Evolutionary conservation across 2,329 filamentous ascomycete genomes (phyloP), one percentile per base, ranked within the genome.

Genomic region (Colletotrichum orchidophilum): DNA sequence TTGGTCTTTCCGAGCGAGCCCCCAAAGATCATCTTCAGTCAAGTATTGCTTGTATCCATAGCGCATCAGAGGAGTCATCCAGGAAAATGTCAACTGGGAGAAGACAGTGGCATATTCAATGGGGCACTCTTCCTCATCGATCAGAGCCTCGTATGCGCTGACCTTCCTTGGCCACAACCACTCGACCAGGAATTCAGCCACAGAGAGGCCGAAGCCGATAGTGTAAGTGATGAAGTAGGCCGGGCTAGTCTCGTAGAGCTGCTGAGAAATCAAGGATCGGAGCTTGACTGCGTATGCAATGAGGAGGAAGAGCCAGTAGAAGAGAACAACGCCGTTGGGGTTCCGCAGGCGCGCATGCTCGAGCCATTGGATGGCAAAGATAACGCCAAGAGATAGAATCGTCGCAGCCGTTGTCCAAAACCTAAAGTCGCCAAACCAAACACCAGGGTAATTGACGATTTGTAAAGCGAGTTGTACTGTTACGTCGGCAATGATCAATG

Each of bases 1-100:
- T 39, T 92, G 92, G 79, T 98, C 96, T 70, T 88, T 85, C 77
- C 91, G 92, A 50, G 95, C 90, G 69, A 99, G 85, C 72, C 94
- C 96, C 97, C 97, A 99, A 27, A 99, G 87, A 80, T 99, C 96
- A 74, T 98, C 94, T 80, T 98, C 95, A 1, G 95, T 97, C 73
- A 99, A 86, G 80, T 91, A 99, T 70, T 95, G 90, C 78, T 93
- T 94, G 85, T 99, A 98, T 1, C 96, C 96, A 78, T 92, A 92
- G 78, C 91, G 95, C 96, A 99, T 99, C 89, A 99, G 85, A 0
- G 96, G 95, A 0, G 96, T 98, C 96, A 99, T 98, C 96, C 96
- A 99, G 65, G 93, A 92, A 81, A 99, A 99, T 0, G 96, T 97
- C 55, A 99, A 87, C 61, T 94, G 90, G 4, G 96, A 97, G 83